phyloP scores from a whole-genome alignment of 768 basidiomycete genomes.

The Lentinus tigrinus region DNA sequence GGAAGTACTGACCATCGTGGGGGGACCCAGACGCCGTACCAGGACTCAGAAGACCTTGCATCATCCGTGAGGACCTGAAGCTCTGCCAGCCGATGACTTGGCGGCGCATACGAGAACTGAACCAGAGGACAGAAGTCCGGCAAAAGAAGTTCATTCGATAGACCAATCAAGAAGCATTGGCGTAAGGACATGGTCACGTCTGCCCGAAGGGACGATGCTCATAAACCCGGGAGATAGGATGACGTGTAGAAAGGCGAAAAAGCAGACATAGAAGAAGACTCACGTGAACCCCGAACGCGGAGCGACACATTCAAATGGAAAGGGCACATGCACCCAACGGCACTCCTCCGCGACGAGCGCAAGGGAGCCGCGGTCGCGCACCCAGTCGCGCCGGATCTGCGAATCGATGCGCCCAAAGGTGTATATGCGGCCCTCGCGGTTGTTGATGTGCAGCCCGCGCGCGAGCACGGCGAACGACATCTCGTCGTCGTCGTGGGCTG shows the following conservation, averaged over 20 bases:
- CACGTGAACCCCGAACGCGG: conserved; percentile 13
- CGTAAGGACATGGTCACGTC: too few species aligned
- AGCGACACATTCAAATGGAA: conserved; percentile 18
- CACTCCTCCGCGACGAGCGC: conserved; percentile 38
- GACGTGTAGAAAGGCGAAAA: background rate
- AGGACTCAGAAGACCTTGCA: too few species aligned
- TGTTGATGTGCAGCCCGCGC: conserved; percentile 38
- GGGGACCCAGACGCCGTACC: too few species aligned
- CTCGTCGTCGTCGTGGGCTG: conserved; percentile 27
- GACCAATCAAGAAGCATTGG: too few species aligned
- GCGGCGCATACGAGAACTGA: too few species aligned
- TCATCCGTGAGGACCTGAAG: too few species aligned
- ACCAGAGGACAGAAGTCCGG: too few species aligned
- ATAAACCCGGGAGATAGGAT: too few species aligned
- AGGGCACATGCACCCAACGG: conserved; percentile 37
- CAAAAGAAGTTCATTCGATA: too few species aligned
- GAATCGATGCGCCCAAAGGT: conserved; percentile 37
- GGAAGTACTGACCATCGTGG: too few species aligned
- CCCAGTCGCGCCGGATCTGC: conserved; percentile 40
- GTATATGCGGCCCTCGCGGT: conserved; percentile 37
- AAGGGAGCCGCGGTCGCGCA: conserved; percentile 37
- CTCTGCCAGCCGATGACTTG: too few species aligned
- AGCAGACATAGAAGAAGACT: background rate
- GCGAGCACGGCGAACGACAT: conserved; percentile 30
- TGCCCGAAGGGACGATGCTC: too few species aligned